phyloP scores from a whole-genome alignment of 1,139 yeast species.

The Hansenula lynferdii region DNA sequence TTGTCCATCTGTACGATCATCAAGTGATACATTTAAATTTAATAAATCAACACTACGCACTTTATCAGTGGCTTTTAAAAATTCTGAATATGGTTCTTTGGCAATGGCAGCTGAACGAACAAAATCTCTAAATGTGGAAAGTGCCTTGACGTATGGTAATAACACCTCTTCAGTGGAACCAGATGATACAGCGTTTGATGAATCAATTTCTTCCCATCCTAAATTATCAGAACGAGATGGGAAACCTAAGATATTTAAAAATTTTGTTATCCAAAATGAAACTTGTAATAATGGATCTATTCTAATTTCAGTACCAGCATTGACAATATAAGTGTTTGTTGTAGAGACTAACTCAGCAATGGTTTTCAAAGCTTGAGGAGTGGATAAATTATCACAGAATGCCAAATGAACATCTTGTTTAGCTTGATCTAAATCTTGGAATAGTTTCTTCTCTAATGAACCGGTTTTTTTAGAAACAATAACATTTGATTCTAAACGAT shows the following conservation, averaged over 20 bases:
- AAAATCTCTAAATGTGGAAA: conserved; percentile 76
- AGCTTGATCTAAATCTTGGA: conserved; percentile 44
- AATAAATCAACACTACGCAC: conserved; percentile 62
- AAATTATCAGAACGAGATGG: conserved; percentile 60
- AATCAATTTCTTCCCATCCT: conserved; percentile 65
- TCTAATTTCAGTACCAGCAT: conserved; percentile 45
- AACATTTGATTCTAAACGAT: conserved; percentile 34
- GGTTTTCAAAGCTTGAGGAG: conserved; percentile 66
- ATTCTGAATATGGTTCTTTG: conserved; percentile 48
- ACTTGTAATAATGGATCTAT: conserved; percentile 63
- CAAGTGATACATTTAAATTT: conserved; percentile 75
- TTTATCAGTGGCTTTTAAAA: conserved; percentile 55
- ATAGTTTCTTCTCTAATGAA: conserved; percentile 48
- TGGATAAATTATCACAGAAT: conserved; percentile 82
- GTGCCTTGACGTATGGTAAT: conserved; percentile 73
- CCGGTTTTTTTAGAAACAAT: conserved; percentile 53
- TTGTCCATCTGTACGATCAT: conserved; percentile 76
- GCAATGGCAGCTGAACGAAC: conserved; percentile 71
- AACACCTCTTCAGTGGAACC: conserved; percentile 59
- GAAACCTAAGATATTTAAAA: conserved; percentile 72
- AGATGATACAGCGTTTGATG: conserved; percentile 14
- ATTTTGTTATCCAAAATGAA: conserved; percentile 66
- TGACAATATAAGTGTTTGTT: conserved; percentile 65
- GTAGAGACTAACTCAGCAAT: conserved; percentile 66
- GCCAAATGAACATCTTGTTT: conserved; percentile 68